Conservation (phyloP, 495 filamentous ascomycete genomes). For the Tuber calosporum region DNA sequence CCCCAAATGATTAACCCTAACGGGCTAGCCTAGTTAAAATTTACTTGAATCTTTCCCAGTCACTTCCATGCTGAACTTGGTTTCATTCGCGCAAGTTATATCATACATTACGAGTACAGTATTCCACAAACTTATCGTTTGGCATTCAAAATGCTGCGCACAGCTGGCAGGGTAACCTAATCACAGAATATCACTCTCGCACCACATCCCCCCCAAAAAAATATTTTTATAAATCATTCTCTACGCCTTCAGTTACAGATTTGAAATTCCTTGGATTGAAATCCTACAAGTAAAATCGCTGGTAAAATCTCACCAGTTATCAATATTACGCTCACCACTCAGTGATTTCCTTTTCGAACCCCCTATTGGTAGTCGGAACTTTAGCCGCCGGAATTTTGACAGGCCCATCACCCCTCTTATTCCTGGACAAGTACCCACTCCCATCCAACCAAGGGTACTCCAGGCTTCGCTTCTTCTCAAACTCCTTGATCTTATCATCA, state of each 20-base stretch:
- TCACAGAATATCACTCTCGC: neutral
- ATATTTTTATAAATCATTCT: neutral
- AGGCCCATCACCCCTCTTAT: constrained; percentile 50
- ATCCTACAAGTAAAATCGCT: neutral
- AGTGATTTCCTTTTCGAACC: constrained; percentile 77
- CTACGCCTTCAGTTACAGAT: neutral
- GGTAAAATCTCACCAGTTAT: neutral
- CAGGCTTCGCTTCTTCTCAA: constrained; percentile 66
- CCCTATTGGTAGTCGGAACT: constrained; percentile 85
- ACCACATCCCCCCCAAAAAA: neutral
- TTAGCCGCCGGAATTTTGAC: constrained; percentile 68
- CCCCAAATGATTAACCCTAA: too few species aligned
- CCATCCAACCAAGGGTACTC: constrained; percentile 93
- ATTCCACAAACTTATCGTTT: neutral
- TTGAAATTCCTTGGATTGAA: neutral
- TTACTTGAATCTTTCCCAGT: too few species aligned
- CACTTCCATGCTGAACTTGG: too few species aligned
- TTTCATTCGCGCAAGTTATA: too few species aligned
- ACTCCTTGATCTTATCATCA: constrained; percentile 76
- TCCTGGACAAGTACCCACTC: constrained; percentile 67
- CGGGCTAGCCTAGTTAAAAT: too few species aligned
- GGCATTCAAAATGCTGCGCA: neutral
- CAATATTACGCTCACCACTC: constrained; percentile 62
- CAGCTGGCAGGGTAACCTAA: neutral
- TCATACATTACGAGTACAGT: too few species aligned